Evolutionary conservation across 2,329 filamentous ascomycete species (phyloP).

Genomic region (Coniella lustricola): DNA sequence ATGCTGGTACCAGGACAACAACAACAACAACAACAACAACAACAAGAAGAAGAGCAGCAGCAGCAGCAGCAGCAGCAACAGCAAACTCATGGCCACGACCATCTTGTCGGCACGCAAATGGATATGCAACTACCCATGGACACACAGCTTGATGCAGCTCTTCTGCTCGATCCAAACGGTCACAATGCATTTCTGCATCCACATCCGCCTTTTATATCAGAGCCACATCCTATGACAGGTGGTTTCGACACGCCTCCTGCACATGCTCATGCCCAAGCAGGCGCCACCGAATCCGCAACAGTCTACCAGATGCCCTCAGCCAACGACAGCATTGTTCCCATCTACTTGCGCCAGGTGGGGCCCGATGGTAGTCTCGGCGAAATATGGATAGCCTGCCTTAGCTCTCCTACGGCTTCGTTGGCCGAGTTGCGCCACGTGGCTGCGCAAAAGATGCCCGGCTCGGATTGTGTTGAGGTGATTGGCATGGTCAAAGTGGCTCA

Average conservation of each 20-base stretch:
- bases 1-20: slow-evolving; percentile 14
- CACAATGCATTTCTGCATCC: slow-evolving; percentile 30
- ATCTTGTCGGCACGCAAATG: slow-evolving; percentile 18
- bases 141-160: slow-evolving; percentile 29
- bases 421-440: slow-evolving; percentile 58
- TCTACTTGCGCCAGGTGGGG: slow-evolving; percentile 64
- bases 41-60: slow-evolving; percentile 12
- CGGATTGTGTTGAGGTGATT: slow-evolving; percentile 53
- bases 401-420: slow-evolving; percentile 46
- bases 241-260: slow-evolving; percentile 16
- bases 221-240: slow-evolving; percentile 17
- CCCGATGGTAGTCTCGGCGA: slow-evolving; percentile 45
- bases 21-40: slow-evolving; percentile 8
- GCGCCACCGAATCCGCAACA: too few relatives aligned
- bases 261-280: not conserved
- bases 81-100: slow-evolving; percentile 8
- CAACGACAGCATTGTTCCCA: slow-evolving; percentile 32
- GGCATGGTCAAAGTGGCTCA: slow-evolving; percentile 49
- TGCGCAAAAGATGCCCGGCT: slow-evolving; percentile 52
- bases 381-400: slow-evolving; percentile 62
- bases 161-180: slow-evolving; percentile 31
- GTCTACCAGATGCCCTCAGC: slow-evolving; percentile 7
- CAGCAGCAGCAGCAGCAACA: slow-evolving; percentile 2
- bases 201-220: slow-evolving; percentile 23
- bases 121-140: slow-evolving; percentile 44